Evolutionary conservation across 257 asterid species (phyloP).

Genomic region (Agastache rugosa): DNA sequence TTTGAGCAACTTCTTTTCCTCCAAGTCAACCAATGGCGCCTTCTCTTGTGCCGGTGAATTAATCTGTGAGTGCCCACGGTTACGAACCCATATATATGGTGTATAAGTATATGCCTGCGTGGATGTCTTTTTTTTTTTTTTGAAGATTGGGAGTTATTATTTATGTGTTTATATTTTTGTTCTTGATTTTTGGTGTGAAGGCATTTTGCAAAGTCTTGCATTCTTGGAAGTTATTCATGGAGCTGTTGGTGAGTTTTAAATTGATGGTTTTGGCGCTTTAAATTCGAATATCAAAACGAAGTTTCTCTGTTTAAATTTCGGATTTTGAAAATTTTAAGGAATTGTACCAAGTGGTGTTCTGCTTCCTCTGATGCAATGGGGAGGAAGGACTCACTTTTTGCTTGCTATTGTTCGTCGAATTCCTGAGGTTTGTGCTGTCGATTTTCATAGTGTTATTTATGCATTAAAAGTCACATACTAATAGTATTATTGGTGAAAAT

Average conservation of each 20-base stretch:
- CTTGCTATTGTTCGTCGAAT: conserved; percentile 70
- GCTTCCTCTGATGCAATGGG: conserved; percentile 97
- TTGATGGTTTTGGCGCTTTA: neutral
- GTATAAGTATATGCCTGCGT: neutral
- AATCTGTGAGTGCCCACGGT: conserved; percentile 55
- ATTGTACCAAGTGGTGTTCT: conserved; percentile 87
- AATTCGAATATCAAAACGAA: neutral
- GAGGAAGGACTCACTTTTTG: conserved; percentile 90
- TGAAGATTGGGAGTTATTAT: neutral
- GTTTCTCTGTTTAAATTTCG: neutral
- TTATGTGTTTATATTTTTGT: neutral
- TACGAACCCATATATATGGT: neutral
- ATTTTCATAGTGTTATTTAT: neutral
- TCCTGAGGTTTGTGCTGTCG: conserved; percentile 54
- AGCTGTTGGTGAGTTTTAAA: conserved; percentile 62
- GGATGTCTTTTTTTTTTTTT: neutral
- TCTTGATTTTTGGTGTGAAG: conserved; percentile 46
- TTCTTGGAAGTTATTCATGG: conserved; percentile 97
- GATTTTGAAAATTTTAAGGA: conserved; percentile 50
- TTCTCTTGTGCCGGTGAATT: conserved; percentile 76
- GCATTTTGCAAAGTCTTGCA: conserved; percentile 79
- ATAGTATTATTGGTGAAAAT: neutral
- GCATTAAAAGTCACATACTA: neutral
- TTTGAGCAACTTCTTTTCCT: conserved; percentile 52
- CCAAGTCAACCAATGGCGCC: conserved; percentile 60